Base-by-base conservation (phyloP, 1,139 yeast species). In the Zygoascus sp. region DNA sequence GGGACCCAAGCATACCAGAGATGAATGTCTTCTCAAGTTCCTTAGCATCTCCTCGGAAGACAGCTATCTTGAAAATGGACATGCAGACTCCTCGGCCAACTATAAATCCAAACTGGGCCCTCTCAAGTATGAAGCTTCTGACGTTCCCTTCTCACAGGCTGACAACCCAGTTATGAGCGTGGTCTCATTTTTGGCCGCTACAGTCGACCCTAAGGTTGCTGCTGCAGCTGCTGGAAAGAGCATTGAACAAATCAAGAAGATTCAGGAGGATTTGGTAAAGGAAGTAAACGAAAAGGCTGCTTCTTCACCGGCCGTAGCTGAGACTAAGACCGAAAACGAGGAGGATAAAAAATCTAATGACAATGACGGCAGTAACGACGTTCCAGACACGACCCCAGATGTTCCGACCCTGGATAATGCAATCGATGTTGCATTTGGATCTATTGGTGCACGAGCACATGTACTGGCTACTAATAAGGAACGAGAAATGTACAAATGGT, bases 161-260 rank as follows among this genome's bases (percentile, higher is more conserved):
- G 97, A 92, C 58, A 92, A 92, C 63, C 98, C 99, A 1, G 90
- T 92, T 3, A 76, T 92, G 70, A 83, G 95, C 32, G 92, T 95
- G 32, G 77, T 92, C 53, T 82, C 96, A 4, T 92, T 90, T 65
- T 72, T 94, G 68, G 82, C 94, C 0, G 83, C 89, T 40, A 68
- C 90, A 49, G 95, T 90, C 17, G 96, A 90, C 60, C 83, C 92
- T n/a, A 83, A 82, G 34, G 95, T 92, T 1, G 84, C 81, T 48
- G 88, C 89, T 9, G 95, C 96, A 10, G 87, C 95, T 16, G 65
- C 73, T 1, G 66, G 65, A 4, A 54, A 62, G 23, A 53, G 60
- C 9, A 58, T 64, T 21, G 55, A 76, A 52, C 76, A 76, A 2
- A 72, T 83, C 58, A 82, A 80, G 55, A 78, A 61, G 46, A 42